These are phyloP conservation scores for Arabidopsis thaliana DNA, from an alignment of 345 rosid genomes.

Conservation along the genomic window TAIR10.1 NC_003074.8:9881001-9881500, in stretches of 20 bases:
- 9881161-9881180: background rate
- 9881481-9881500: constrained; percentile 61
- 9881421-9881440: constrained; percentile 60
- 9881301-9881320: background rate
- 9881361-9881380: constrained; percentile 38
- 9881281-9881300: background rate
- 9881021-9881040: background rate
- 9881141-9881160: constrained; percentile 1
- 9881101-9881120: constrained; percentile 8
- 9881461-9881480: constrained; percentile 42
- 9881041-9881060: background rate
- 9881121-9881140: constrained; percentile 24
- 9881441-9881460: constrained; percentile 73
- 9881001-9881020: too few species aligned
- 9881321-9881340: constrained; percentile 1
- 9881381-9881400: constrained; percentile 51
- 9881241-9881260: background rate
- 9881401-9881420: constrained; percentile 48
- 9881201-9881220: too few species aligned
- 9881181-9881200: background rate
- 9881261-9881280: constrained; percentile 19
- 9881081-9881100: background rate
- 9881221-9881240: background rate
- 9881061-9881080: background rate
- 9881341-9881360: constrained; percentile 30